phyloP scores from a whole-genome alignment of 768 basidiomycete genomes.

The Amanita pallidorosea region DNA sequence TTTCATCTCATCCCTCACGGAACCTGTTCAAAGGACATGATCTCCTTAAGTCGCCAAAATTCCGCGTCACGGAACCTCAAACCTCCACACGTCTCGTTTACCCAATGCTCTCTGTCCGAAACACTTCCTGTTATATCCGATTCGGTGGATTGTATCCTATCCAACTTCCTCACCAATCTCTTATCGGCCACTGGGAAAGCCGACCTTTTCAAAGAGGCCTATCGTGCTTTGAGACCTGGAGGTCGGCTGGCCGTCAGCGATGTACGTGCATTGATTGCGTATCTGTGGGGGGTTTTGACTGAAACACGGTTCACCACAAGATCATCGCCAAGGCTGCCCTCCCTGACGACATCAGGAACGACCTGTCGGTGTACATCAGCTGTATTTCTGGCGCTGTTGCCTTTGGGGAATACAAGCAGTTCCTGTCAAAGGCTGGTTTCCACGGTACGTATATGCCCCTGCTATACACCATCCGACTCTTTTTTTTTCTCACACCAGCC shows the following conservation, averaged over 20 bases:
- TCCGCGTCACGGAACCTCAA: slow-evolving; percentile 15
- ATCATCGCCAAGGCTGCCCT: too few relatives aligned
- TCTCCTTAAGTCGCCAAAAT: slow-evolving; percentile 34
- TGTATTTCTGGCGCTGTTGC: too few relatives aligned
- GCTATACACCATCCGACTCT: not conserved
- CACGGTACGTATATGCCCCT: slow-evolving; percentile 19
- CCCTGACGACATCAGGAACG: too few relatives aligned
- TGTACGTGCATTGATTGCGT: slow-evolving; percentile 36
- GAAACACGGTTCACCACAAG: slow-evolving; percentile 22
- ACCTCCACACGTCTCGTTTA: slow-evolving; percentile 28
- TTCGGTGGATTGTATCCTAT: slow-evolving; percentile 44
- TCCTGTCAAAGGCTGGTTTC: slow-evolving; percentile 23
- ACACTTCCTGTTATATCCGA: slow-evolving; percentile 35
- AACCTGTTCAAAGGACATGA: slow-evolving; percentile 32
- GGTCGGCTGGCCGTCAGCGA: slow-evolving; percentile 34
- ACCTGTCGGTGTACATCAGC: too few relatives aligned
- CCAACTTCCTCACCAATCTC: slow-evolving; percentile 48
- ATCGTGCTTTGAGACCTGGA: slow-evolving; percentile 43
- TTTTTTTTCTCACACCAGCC: not conserved
- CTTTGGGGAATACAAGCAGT: slow-evolving; percentile 16
- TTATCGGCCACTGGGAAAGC: slow-evolving; percentile 30
- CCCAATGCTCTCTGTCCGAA: slow-evolving; percentile 29
- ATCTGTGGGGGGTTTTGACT: slow-evolving; percentile 18
- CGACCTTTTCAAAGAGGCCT: slow-evolving; percentile 21
- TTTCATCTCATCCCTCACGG: too few relatives aligned